These are phyloP conservation scores for Tulasnella sp. DNA, from an alignment of 768 basidiomycete species.

Conservation along the genomic window DNA sequence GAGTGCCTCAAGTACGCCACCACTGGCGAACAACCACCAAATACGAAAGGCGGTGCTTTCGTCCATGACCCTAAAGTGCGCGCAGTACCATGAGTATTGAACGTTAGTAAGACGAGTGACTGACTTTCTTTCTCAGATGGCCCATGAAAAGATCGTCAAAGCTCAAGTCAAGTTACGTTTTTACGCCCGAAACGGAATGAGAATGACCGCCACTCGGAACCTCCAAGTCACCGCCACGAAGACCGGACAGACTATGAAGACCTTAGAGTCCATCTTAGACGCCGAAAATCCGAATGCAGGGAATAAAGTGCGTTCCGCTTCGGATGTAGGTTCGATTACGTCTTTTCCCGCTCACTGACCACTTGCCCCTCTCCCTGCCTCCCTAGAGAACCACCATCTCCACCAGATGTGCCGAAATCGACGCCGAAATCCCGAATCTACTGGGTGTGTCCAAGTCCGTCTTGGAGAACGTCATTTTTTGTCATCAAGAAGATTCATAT, in stretches of 20 bases:
- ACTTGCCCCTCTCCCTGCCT: neutral
- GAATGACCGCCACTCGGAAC: slow-evolving; percentile 88
- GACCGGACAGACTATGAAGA: slow-evolving; percentile 93
- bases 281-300: slow-evolving; percentile 62
- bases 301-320: slow-evolving; percentile 59
- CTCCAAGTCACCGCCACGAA: slow-evolving; percentile 93
- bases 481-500: slow-evolving; percentile 98
- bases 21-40: slow-evolving; percentile 95
- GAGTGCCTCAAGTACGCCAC: slow-evolving; percentile 99
- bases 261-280: slow-evolving; percentile 84
- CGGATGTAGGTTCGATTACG: neutral
- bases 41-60: slow-evolving; percentile 97
- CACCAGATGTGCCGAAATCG: slow-evolving; percentile 97
- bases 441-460: slow-evolving; percentile 98
- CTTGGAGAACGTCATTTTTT: slow-evolving; percentile 98
- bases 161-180: slow-evolving; percentile 97
- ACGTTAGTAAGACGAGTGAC: no score
- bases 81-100: no score
- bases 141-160: slow-evolving; percentile 98
- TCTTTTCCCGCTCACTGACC: neutral
- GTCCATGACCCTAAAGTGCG: slow-evolving; percentile 85
- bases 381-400: slow-evolving; percentile 80
- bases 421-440: slow-evolving; percentile 85
- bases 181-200: slow-evolving; percentile 77
- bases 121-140: slow-evolving; percentile 66